Conservation (phyloP, 2,329 filamentous ascomycete genomes). For the Tolypocladium cylindrosporum region DNA sequence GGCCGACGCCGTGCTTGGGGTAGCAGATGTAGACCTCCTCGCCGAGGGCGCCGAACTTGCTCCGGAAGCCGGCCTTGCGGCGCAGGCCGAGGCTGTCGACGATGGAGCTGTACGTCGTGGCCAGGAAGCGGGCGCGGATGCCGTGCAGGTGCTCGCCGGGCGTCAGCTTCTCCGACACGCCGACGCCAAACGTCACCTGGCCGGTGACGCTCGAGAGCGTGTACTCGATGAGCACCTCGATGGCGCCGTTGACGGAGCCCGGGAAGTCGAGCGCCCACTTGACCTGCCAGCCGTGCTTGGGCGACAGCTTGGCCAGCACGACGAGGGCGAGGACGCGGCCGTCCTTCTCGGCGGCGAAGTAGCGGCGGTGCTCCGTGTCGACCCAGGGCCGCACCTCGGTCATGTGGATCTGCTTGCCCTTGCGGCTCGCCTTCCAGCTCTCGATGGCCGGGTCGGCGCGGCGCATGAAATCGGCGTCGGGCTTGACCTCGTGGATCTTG, state of each 20-base stretch:
- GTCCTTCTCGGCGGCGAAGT: conserved; percentile 70
- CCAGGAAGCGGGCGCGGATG: conserved; percentile 69
- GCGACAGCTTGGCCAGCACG: conserved; percentile 73
- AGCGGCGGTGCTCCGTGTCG: conserved; percentile 72
- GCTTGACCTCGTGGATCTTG: conserved; percentile 62
- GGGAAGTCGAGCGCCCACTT: conserved; percentile 97
- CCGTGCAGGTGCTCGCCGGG: conserved; percentile 76
- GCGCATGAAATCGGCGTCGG: conserved; percentile 59
- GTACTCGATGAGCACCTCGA: conserved; percentile 71
- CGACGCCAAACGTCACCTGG: conserved; percentile 76
- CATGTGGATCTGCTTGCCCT: conserved; percentile 78
- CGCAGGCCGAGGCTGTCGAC: conserved; percentile 74
- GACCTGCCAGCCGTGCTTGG: conserved; percentile 80
- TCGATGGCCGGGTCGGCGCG: conserved; percentile 64
- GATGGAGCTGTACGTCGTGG: conserved; percentile 72
- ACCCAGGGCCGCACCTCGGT: conserved; percentile 87
- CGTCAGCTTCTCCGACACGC: conserved; percentile 63
- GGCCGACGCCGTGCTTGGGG: conserved; percentile 73
- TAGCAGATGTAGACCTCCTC: conserved; percentile 87
- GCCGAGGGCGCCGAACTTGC: conserved; percentile 78
- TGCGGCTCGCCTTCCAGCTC: conserved; percentile 72
- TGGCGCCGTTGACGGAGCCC: conserved; percentile 72
- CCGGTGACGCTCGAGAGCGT: conserved; percentile 45
- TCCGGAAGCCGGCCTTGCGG: conserved; percentile 79
- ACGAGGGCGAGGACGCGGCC: conserved; percentile 67